phyloP scores from a whole-genome alignment of 805 yeast species.

The Blastobotrys peoriensis region DNA sequence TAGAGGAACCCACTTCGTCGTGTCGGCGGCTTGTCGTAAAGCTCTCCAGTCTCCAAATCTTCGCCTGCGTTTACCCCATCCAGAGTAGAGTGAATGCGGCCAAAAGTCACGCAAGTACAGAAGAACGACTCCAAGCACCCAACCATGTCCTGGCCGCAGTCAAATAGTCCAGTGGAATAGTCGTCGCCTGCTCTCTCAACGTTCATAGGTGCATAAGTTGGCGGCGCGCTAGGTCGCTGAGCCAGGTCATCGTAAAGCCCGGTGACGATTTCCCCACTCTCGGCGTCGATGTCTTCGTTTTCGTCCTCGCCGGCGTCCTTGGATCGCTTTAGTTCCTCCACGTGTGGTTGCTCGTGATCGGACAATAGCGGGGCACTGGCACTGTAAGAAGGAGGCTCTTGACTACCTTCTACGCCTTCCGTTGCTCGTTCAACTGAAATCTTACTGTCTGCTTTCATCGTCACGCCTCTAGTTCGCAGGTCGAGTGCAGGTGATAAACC shows the following conservation, averaged over 20 bases:
- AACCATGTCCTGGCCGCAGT: constrained; percentile 6
- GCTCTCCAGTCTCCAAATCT: constrained; percentile 7
- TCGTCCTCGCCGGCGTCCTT: constrained; percentile 1
- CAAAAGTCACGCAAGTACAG: constrained; percentile 12
- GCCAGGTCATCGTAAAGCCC: background rate
- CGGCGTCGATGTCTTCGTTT: background rate
- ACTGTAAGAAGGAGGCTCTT: too few species aligned
- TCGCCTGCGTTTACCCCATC: constrained; percentile 4
- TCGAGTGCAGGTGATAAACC: too few species aligned
- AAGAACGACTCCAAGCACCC: background rate
- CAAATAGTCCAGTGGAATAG: constrained; percentile 12
- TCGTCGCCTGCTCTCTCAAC: constrained; percentile 1
- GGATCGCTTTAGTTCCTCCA: background rate
- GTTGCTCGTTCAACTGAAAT: too few species aligned
- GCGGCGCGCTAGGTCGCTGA: constrained; percentile 2
- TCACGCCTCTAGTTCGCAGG: too few species aligned
- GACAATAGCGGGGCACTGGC: too few species aligned
- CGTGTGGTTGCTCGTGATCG: background rate
- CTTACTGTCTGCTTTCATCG: too few species aligned
- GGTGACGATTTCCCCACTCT: background rate
- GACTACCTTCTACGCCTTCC: too few species aligned
- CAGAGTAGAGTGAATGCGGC: constrained; percentile 7
- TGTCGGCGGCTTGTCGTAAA: background rate
- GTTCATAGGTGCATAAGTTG: constrained; percentile 2
- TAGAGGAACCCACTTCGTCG: constrained; percentile 4